Evolutionary conservation across 108 stramenopile genomes (phyloP).

Genomic region (Cyclotella atomus): DNA sequence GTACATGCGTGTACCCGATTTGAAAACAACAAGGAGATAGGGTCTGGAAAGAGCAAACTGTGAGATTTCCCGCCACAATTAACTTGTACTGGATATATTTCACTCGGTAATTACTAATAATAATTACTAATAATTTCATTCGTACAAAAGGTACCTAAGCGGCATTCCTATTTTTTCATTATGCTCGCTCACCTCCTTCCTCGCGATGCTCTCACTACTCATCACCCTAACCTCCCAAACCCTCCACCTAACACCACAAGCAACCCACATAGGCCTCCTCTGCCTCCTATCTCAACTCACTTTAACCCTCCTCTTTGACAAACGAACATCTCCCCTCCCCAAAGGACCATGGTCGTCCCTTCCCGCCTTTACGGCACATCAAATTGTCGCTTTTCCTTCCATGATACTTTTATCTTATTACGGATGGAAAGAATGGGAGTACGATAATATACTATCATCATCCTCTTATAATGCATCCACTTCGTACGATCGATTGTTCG

Average conservation of each 20-base stretch:
- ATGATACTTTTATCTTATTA: slow-evolving; percentile 57
- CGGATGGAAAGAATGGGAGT: slow-evolving; percentile 51
- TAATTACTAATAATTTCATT: too few relatives aligned
- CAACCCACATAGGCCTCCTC: slow-evolving; percentile 27
- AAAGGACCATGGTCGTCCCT: slow-evolving; percentile 59
- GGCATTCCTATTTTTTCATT: too few relatives aligned
- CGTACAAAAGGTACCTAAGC: too few relatives aligned
- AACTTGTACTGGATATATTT: too few relatives aligned
- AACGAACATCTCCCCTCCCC: slow-evolving; percentile 29
- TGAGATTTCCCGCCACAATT: too few relatives aligned
- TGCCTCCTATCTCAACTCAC: slow-evolving; percentile 39
- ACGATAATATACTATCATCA: neutral
- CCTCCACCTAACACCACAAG: slow-evolving; percentile 42
- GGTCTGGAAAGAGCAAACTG: too few relatives aligned
- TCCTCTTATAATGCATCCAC: neutral
- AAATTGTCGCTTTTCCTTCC: slow-evolving; percentile 53
- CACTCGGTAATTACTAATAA: too few relatives aligned
- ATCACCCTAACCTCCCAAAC: slow-evolving; percentile 27
- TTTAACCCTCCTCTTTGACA: slow-evolving; percentile 27
- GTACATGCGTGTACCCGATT: neutral
- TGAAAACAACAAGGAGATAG: neutral
- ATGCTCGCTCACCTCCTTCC: too few relatives aligned
- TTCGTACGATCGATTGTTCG: slow-evolving; percentile 36
- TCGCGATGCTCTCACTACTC: slow-evolving; percentile 13
- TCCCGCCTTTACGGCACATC: slow-evolving; percentile 64